phyloP scores from a whole-genome alignment of 2,329 filamentous ascomycete species.

The Penicillium frequentans region DNA sequence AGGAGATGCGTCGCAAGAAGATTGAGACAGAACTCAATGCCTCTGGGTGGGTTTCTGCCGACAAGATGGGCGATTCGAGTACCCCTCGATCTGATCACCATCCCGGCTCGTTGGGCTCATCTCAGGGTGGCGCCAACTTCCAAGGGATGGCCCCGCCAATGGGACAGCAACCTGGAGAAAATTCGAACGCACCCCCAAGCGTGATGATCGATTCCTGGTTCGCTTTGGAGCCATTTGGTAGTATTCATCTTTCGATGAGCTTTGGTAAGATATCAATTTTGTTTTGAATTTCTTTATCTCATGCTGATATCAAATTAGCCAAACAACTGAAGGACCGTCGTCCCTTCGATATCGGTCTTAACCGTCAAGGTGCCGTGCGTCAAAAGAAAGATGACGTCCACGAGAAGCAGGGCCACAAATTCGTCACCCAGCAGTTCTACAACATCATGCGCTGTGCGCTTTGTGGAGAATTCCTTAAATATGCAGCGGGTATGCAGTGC shows the following conservation, averaged over 20 bases:
- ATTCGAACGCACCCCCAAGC: slow-evolving; percentile 30
- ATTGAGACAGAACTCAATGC: slow-evolving; percentile 94
- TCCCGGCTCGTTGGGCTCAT: slow-evolving; percentile 50
- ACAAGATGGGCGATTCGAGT: slow-evolving; percentile 75
- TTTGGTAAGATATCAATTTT: slow-evolving; percentile 57
- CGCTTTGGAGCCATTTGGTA: slow-evolving; percentile 88
- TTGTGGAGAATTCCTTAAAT: slow-evolving; percentile 97
- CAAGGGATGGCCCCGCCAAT: slow-evolving; percentile 22
- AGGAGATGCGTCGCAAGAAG: slow-evolving; percentile 95
- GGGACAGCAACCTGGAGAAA: slow-evolving; percentile 27
- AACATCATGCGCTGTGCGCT: slow-evolving; percentile 99
- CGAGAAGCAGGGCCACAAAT: slow-evolving; percentile 99
- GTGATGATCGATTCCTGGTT: slow-evolving; percentile 87
- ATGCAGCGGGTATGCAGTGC: slow-evolving; percentile 98
- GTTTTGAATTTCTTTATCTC: neutral
- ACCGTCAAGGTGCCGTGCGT: slow-evolving; percentile 91
- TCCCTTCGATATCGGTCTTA: slow-evolving; percentile 83
- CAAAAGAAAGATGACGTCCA: slow-evolving; percentile 98
- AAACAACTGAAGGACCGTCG: slow-evolving; percentile 85
- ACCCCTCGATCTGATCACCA: slow-evolving; percentile 49
- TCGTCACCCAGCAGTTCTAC: slow-evolving; percentile 98
- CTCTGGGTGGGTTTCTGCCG: slow-evolving; percentile 95
- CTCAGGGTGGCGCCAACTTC: slow-evolving; percentile 24
- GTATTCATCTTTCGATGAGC: slow-evolving; percentile 86
- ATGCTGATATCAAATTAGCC: slow-evolving; percentile 45